Conservation (phyloP, 139 green algal species). For the Chlamydomonas eustigma region DNA sequence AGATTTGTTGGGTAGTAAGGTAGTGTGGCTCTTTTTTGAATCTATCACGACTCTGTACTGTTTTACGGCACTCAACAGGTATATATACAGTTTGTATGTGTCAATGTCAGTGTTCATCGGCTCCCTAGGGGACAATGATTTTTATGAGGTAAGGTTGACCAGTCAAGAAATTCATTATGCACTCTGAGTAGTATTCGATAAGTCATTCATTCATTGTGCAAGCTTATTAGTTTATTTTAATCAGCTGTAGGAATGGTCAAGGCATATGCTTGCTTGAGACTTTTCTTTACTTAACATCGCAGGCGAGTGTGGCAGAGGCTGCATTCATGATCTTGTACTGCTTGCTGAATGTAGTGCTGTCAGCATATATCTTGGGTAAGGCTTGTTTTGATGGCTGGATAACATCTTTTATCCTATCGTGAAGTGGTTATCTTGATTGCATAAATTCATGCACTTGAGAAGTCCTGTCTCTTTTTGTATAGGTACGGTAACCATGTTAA, state of each 20-base stretch:
- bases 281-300: not conserved
- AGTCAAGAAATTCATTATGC: not conserved
- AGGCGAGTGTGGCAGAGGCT: slow-evolving; percentile 4
- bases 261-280: not conserved
- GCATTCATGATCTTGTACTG: slow-evolving; percentile 22
- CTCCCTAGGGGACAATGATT: slow-evolving; percentile 16
- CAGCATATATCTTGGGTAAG: slow-evolving; percentile 30
- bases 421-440: too few relatives aligned
- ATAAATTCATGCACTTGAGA: too few relatives aligned
- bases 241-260: too few relatives aligned
- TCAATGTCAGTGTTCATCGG: slow-evolving; percentile 9
- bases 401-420: too few relatives aligned
- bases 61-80: too few relatives aligned
- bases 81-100: slow-evolving; percentile 26
- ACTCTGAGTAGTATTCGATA: slow-evolving; percentile 3
- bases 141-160: slow-evolving; percentile 10
- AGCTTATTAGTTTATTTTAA: too few relatives aligned
- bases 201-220: too few relatives aligned
- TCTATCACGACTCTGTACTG: too few relatives aligned
- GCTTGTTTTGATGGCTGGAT: too few relatives aligned
- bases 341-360: slow-evolving; percentile 22
- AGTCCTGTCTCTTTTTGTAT: too few relatives aligned
- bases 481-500: slow-evolving; percentile 34
- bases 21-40: too few relatives aligned
- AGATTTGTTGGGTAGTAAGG: too few relatives aligned